Percentiles rank a stretch among this genome's conserved stretches.
Evolutionary conservation across 2,329 filamentous ascomycete species (phyloP).

Genomic region (Fusarium foetens): DNA sequence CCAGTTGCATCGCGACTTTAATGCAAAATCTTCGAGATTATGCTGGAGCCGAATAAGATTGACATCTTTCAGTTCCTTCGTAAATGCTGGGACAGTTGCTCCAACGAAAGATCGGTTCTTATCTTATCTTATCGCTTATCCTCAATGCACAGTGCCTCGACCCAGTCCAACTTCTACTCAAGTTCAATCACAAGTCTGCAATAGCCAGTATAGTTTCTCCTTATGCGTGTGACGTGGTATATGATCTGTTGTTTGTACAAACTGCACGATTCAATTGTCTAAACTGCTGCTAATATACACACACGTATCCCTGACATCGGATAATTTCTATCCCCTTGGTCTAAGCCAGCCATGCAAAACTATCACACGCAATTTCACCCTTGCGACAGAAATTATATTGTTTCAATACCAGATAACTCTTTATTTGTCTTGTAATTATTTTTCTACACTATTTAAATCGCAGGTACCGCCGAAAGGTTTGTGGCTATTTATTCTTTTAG

Average conservation of each 20-base stretch:
- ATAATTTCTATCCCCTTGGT: too few species aligned
- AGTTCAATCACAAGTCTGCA: accelerated
- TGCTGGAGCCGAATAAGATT: background rate
- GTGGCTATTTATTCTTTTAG: background rate
- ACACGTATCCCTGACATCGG: too few species aligned
- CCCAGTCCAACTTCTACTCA: background rate
- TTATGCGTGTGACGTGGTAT: accelerated
- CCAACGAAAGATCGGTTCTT: accelerated
- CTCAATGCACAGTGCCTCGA: accelerated
- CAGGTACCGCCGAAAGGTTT: background rate
- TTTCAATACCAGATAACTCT: background rate
- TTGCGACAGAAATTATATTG: too few species aligned
- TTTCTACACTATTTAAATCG: accelerated
- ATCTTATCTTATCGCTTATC: background rate
- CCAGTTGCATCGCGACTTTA: accelerated
- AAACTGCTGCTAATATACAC: accelerated
- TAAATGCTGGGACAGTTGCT: too few species aligned
- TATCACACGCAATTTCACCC: too few species aligned
- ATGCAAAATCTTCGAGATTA: too few species aligned
- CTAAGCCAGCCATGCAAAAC: too few species aligned
- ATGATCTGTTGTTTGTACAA: accelerated
- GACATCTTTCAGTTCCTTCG: background rate
- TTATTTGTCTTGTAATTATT: background rate
- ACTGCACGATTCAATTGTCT: accelerated
- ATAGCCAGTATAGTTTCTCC: background rate